phyloP scores from a whole-genome alignment of 1,284 basidiomycete species.

The Schizopora paradoxa region DNA sequence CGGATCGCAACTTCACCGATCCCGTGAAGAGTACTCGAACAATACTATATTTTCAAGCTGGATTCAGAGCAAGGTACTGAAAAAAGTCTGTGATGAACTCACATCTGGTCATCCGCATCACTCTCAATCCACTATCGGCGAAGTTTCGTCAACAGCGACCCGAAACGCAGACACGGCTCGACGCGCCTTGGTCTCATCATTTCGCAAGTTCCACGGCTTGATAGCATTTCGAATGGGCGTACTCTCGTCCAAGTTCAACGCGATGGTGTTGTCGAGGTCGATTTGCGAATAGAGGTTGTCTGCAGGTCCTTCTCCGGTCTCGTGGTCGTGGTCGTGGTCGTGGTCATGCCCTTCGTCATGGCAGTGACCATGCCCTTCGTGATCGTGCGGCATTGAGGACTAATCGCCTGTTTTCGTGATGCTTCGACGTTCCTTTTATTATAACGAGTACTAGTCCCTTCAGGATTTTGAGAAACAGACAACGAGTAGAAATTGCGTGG shows the following conservation, averaged over 20 bases:
- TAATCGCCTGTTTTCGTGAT: neutral
- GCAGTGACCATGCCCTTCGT: slow-evolving; percentile 45
- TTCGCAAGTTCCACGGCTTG: slow-evolving; percentile 73
- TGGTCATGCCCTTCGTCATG: slow-evolving; percentile 53
- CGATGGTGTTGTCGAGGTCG: slow-evolving; percentile 67
- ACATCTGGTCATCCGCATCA: slow-evolving; percentile 82
- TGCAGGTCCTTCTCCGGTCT: slow-evolving; percentile 47
- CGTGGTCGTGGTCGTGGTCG: slow-evolving; percentile 38
- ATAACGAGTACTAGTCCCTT: neutral
- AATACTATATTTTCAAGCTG: slow-evolving; percentile 41
- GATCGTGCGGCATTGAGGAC: neutral
- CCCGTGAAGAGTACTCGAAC: slow-evolving; percentile 77
- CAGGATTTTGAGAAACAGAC: too few relatives aligned
- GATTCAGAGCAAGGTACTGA: slow-evolving; percentile 9
- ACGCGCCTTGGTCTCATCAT: slow-evolving; percentile 56
- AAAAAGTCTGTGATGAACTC: slow-evolving; percentile 22
- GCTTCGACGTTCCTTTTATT: neutral
- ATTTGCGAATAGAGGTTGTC: slow-evolving; percentile 69
- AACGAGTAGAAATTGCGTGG: too few relatives aligned
- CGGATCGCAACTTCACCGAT: slow-evolving; percentile 66
- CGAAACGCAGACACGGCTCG: slow-evolving; percentile 1
- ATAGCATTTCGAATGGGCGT: slow-evolving; percentile 45
- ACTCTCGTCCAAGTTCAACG: slow-evolving; percentile 50
- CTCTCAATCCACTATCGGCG: slow-evolving; percentile 69
- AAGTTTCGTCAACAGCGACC: slow-evolving; percentile 6